Base-by-base conservation (phyloP, 2,329 filamentous ascomycete species). In the Ophiostoma sp. region DNA sequence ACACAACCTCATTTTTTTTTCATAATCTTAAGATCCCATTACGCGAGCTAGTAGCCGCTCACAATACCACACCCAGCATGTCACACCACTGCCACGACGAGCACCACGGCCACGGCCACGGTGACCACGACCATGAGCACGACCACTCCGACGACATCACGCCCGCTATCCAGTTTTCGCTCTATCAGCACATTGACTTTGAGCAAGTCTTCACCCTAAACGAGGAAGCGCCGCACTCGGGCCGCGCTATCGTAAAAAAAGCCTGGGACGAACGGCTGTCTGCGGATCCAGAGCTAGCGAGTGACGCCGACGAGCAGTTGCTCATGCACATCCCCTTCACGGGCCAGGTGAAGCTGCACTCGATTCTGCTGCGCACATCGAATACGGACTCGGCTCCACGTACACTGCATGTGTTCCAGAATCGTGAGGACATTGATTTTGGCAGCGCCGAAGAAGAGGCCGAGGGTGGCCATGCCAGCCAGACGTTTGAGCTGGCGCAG, bases 251-350 rank as follows among this genome's bases (percentile, higher is more conserved):
- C 42, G 86, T 96, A 47, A 88, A 92, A 79, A 99, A 99, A 83
- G 92, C 93, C 68, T 99, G 93, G 93, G 85, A 85, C 5, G 89
- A 98, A 78, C 83, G 95, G 68, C 78, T 97, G 70, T 78, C 86
- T 16, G 77, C 84, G 3, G 80, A 87, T 73, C 92, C 93, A 0
- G 90, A 96, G 79, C 83, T 99, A 42, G 86, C 85, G 74, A 97
- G 92, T 75, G 91, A 96, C 76, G 88, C 89, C 0, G 95, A 98
- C 76, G 93, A 97, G 81, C 93, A 99, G 81, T 79, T 99, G n/a
- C 81, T 99, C 68, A 92, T 99, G 84, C 89, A 89, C 71, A 85
- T 98, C 49, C 95, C 95, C 90, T 99, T 99, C 80, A 93, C 93
- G 1, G 93, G 91, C 64, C 93, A 97, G 78, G 87, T 97, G 70